These are phyloP conservation scores for Aspergillus sclerotialis DNA, from an alignment of 2,329 filamentous ascomycete species.

Conservation along the genomic window DNA sequence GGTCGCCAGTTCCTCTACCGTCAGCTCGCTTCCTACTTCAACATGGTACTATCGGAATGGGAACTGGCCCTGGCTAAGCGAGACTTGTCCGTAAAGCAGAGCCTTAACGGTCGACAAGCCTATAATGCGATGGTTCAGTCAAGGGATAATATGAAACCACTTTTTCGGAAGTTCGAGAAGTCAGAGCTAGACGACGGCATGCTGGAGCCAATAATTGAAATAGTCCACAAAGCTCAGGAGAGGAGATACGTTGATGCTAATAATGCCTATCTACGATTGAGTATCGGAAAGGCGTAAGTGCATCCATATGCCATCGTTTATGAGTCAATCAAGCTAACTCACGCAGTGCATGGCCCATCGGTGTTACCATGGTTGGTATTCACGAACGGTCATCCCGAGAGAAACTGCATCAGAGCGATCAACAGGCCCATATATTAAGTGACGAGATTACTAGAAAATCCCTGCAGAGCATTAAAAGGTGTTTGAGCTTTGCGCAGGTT, in stretches of 20 bases:
- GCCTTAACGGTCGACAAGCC: conserved; percentile 73
- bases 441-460: conserved; percentile 95
- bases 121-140: conserved; percentile 81
- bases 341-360: conserved; percentile 81
- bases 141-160: conserved; percentile 76
- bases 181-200: conserved; percentile 71
- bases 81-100: conserved; percentile 55
- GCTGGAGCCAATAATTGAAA: conserved; percentile 78
- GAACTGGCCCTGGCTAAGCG: conserved; percentile 63
- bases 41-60: conserved; percentile 89
- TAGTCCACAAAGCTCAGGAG: conserved; percentile 83
- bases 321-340: conserved; percentile 7
- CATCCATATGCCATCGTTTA: not conserved
- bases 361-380: conserved; percentile 99
- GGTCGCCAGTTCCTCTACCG: conserved; percentile 68
- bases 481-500: conserved; percentile 91
- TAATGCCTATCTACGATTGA: conserved; percentile 84
- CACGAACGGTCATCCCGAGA: conserved; percentile 94
- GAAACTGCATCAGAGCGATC: conserved; percentile 75
- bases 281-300: conserved; percentile 76
- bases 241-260: conserved; percentile 93
- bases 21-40: conserved; percentile 91
- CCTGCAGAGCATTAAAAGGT: conserved; percentile 94
- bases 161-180: conserved; percentile 85
- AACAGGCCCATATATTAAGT: conserved; percentile 90